Evolutionary conservation across 164 flowering plant species (phyloP).

Genomic region (Stephania cephalantha): DNA sequence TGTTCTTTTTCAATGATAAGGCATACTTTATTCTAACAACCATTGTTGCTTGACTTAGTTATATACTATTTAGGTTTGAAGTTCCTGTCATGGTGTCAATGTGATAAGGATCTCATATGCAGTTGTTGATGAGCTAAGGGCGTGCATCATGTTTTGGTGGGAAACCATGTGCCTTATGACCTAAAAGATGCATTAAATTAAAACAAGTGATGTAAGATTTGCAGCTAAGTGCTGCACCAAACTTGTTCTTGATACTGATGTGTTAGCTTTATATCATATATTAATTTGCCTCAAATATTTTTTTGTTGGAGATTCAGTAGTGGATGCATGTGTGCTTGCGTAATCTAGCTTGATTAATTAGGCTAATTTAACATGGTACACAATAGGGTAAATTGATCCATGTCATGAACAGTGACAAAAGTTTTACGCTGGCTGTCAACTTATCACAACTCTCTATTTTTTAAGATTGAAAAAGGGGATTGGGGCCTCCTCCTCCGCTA

Average conservation of each 20-base stretch:
- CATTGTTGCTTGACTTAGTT: neutral
- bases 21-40: neutral
- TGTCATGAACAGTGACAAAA: too few species aligned
- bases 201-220: neutral
- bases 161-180: neutral
- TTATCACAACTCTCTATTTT: too few species aligned
- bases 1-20: neutral
- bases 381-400: too few species aligned
- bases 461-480: too few species aligned
- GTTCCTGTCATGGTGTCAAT: neutral
- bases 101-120: neutral
- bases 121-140: neutral
- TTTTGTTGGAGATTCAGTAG: too few species aligned
- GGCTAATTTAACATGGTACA: too few species aligned
- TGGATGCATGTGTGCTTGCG: too few species aligned
- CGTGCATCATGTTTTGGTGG: neutral
- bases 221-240: slow-evolving; percentile 1
- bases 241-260: neutral
- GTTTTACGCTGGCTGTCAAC: too few species aligned
- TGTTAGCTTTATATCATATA: neutral
- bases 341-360: too few species aligned
- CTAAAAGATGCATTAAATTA: neutral
- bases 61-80: neutral
- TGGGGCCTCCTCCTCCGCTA: too few species aligned
- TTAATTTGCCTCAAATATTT: neutral